Evolutionary conservation across 805 yeast genomes (phyloP), one percentile per base, ranked within the genome.

Genomic region (Myxozyma neotropica): DNA sequence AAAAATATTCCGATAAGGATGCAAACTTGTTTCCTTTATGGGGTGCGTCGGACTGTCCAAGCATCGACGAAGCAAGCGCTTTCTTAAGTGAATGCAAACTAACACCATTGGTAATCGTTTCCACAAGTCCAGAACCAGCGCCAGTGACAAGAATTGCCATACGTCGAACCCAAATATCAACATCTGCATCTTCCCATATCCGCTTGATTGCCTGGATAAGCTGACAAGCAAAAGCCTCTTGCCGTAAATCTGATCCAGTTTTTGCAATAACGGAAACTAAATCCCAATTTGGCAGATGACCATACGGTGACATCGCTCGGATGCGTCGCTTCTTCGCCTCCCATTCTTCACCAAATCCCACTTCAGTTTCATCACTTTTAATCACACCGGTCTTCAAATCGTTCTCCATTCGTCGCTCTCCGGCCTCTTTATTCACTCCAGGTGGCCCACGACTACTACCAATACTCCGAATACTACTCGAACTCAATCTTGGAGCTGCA

Each of bases 201-300:
- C 83, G 83, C 0, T 96, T 85, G 75, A 93, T 89, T 24, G 96
- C 87, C 61, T 88, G 87, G 53, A 94, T 93, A 45, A 94, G 73
- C 72, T 94, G 99, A 64, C 97, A 91, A 0, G 99, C 99, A 78
- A 94, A 91, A 0, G 99, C 97, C 73, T 94, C 99, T 72, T 94
- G 99, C 24, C 96, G 88, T 53, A 94, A 73, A 74, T 94, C 99
- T 69, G 88, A 93, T 36, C 99, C 99, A 31, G 96, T 93, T 71
- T 94, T 94, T 12, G 95, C 96, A 71, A 94, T 94, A 1, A 93
- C 97, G 0, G 97, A 92, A 66, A 93, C 90, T 40, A 94, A 73
- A 63, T 94, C 97, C 99, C 99, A 94, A 71, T 90, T 88, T 26
- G 87, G 88, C 33, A 88, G 73, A 70, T 91, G 94, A 0, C 99